Evolutionary conservation across 441 rosid species (phyloP).

Genomic region (Corymbia citriodora): DNA sequence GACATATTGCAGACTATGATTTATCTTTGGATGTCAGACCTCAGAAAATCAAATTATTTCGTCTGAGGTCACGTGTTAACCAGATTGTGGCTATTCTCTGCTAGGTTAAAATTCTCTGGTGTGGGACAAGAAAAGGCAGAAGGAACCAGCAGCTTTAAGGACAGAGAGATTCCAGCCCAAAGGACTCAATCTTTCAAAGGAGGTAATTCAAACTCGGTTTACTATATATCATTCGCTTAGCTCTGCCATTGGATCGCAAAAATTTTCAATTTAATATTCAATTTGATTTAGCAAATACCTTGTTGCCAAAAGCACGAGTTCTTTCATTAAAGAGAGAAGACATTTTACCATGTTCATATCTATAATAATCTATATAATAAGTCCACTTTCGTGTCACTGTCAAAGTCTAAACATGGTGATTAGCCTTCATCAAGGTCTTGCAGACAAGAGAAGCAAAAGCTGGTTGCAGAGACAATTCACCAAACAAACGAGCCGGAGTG

Average conservation of each 20-base stretch:
- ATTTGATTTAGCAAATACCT: neutral
- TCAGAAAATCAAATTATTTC: neutral
- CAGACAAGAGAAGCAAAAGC: slow-evolving; percentile 52
- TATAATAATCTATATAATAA: neutral
- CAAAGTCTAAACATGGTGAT: neutral
- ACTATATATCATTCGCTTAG: neutral
- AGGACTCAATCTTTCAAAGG: slow-evolving; percentile 49
- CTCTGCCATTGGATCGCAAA: neutral
- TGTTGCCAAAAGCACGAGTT: neutral
- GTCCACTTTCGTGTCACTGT: neutral
- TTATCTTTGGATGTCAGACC: neutral
- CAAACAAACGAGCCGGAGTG: slow-evolving; percentile 34
- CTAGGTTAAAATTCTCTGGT: slow-evolving; percentile 29
- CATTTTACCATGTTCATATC: neutral
- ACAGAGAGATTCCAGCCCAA: slow-evolving; percentile 14
- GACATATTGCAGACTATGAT: neutral
- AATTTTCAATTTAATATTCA: neutral
- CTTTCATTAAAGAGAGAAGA: neutral
- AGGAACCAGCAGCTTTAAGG: slow-evolving; percentile 22
- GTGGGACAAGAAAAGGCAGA: slow-evolving; percentile 12
- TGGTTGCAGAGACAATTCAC: slow-evolving; percentile 58
- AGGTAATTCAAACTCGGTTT: slow-evolving; percentile 24
- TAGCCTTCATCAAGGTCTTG: neutral
- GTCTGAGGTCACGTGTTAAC: neutral
- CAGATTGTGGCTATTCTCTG: neutral